Conservation (phyloP, 371 early-diverging fungal species). For the Zychaea mexicana region DNA sequence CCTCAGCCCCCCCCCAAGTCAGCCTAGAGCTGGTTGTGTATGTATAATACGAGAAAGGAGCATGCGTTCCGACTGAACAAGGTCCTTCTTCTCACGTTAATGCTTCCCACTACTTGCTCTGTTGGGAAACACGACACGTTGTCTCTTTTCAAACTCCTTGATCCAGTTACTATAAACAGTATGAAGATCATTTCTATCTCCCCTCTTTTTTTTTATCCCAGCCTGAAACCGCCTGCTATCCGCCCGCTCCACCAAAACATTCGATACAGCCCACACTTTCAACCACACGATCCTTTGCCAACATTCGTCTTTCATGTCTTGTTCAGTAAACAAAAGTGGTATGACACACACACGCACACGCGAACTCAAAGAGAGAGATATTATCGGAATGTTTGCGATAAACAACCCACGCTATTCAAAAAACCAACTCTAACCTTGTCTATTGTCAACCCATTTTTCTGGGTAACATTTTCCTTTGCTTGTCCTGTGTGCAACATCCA, state of each 20-base stretch:
- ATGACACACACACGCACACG: no score
- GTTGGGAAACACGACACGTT: conserved; percentile 9
- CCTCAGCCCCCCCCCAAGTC: not conserved
- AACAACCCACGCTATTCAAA: not conserved
- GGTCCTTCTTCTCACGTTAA: not conserved
- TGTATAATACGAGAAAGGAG: conserved; percentile 7
- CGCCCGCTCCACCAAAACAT: no score
- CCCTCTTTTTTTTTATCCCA: not conserved
- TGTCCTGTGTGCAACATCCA: not conserved
- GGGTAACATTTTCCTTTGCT: not conserved
- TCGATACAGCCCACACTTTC: no score
- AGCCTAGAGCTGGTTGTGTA: not conserved
- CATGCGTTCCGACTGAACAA: conserved; percentile 7
- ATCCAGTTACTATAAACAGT: conserved; percentile 1
- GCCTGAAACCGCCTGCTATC: no score
- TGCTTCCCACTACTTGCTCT: conserved; percentile 2
- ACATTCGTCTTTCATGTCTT: no score
- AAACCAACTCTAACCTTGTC: not conserved
- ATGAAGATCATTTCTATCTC: conserved; percentile 4
- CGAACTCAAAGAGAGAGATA: not conserved
- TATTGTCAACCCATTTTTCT: not conserved
- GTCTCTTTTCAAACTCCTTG: conserved; percentile 11
- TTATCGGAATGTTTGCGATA: not conserved
- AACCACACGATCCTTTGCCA: no score
- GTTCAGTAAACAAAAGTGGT: no score